Percentiles rank a stretch among this genome's conserved stretches.
phyloP scores from a whole-genome alignment of 2,329 filamentous ascomycete genomes.

The Cytospora piceicola region DNA sequence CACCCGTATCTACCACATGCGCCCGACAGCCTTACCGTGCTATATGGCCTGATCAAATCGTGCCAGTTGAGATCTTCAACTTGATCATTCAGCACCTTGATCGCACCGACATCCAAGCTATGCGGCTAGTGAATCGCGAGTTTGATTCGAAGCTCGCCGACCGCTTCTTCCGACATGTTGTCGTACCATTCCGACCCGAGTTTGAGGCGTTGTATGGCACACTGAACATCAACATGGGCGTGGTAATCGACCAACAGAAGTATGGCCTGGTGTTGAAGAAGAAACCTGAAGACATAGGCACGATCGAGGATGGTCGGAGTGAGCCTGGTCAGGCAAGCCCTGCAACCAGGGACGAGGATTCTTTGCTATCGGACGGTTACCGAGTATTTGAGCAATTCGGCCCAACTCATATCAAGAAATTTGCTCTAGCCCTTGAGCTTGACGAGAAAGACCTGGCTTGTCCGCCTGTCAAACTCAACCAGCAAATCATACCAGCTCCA shows the following conservation, averaged over 20 bases:
- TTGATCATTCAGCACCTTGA: slow-evolving; percentile 59
- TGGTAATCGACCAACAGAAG: slow-evolving; percentile 16
- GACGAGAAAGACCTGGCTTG: slow-evolving; percentile 54
- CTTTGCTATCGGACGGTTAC: slow-evolving; percentile 53
- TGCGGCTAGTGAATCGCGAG: slow-evolving; percentile 65
- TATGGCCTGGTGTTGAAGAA: slow-evolving; percentile 36
- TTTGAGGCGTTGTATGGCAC: slow-evolving; percentile 46
- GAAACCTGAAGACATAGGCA: slow-evolving; percentile 7
- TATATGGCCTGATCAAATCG: slow-evolving; percentile 39
- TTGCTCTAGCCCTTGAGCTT: slow-evolving; percentile 72
- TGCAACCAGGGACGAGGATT: slow-evolving; percentile 34
- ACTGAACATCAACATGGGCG: slow-evolving; percentile 41
- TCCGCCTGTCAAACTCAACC: slow-evolving; percentile 60
- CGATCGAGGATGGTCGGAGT: not conserved
- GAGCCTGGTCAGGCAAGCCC: slow-evolving; percentile 29
- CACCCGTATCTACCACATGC: not conserved
- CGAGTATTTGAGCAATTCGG: slow-evolving; percentile 66
- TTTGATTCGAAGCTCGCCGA: slow-evolving; percentile 42
- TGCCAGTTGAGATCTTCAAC: slow-evolving; percentile 68
- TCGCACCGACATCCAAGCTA: slow-evolving; percentile 60
- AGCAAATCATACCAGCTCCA: slow-evolving; percentile 59
- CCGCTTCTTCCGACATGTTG: slow-evolving; percentile 63
- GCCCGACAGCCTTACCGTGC: not conserved
- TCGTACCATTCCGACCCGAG: slow-evolving; percentile 67
- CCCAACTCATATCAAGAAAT: slow-evolving; percentile 58